Percentiles rank a stretch among this genome's conserved stretches.
Conservation (phyloP, 768 basidiomycete species). For the Exsudoporus frostii region DNA sequence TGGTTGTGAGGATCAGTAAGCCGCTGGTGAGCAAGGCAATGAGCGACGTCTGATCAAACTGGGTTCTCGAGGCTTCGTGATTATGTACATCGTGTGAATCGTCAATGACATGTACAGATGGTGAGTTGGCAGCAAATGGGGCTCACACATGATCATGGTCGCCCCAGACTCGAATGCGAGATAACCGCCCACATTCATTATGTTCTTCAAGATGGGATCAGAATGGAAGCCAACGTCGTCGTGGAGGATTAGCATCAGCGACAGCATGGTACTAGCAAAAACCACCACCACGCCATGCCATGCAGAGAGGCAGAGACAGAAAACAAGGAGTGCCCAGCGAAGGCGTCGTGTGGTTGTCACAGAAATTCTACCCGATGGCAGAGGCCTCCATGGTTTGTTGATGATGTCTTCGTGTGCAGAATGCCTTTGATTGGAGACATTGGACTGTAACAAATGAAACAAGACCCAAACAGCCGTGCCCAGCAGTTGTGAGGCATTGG, state of each 20-base stretch:
- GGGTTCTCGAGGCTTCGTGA: neutral
- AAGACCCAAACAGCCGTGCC: slow-evolving; percentile 26
- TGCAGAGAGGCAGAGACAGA: slow-evolving; percentile 27
- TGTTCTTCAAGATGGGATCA: slow-evolving; percentile 30
- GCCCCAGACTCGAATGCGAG: slow-evolving; percentile 35
- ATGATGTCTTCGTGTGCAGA: slow-evolving; percentile 28
- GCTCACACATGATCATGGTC: slow-evolving; percentile 27
- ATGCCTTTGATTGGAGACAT: slow-evolving; percentile 33
- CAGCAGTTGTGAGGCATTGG: neutral
- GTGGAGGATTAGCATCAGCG: slow-evolving; percentile 23
- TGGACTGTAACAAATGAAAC: slow-evolving; percentile 33
- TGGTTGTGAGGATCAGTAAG: slow-evolving; percentile 33
- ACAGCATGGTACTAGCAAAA: slow-evolving; percentile 21
- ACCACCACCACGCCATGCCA: slow-evolving; percentile 19
- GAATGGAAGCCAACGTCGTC: slow-evolving; percentile 29
- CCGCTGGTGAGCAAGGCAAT: slow-evolving; percentile 25
- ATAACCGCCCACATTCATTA: slow-evolving; percentile 33
- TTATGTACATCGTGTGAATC: neutral
- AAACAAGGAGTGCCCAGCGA: slow-evolving; percentile 32
- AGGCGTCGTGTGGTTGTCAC: slow-evolving; percentile 17
- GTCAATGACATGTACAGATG: neutral
- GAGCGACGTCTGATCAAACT: slow-evolving; percentile 13
- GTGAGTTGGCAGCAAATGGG: neutral
- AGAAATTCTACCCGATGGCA: slow-evolving; percentile 35
- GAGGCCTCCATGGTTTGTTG: slow-evolving; percentile 37